A percentile compares a stretch with the other conserved stretches of the same genome.
Conservation (phyloP, 73 alveolate genomes). For the Paramecium pentaurelia region DNA sequence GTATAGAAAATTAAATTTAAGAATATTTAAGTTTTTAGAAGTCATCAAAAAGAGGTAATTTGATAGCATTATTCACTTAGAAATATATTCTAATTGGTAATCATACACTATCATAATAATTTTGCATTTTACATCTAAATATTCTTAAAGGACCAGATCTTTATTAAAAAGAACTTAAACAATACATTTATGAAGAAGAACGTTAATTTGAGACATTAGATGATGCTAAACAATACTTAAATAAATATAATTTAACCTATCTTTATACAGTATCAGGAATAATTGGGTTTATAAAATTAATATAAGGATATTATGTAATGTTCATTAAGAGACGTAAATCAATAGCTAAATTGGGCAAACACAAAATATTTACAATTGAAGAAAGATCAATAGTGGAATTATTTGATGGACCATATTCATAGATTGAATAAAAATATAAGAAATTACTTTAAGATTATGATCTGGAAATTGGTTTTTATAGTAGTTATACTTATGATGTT, state of each 20-base stretch:
- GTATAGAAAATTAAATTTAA: constrained; percentile 33
- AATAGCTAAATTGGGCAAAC: constrained; percentile 63
- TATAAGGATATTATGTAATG: constrained; percentile 61
- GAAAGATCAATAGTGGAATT: constrained; percentile 44
- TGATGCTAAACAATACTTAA: constrained; percentile 23
- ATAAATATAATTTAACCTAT: background rate
- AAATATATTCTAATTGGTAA: constrained; percentile 34
- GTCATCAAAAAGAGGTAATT: background rate
- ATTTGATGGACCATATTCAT: constrained; percentile 38
- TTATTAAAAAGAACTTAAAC: background rate
- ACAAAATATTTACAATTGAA: constrained; percentile 50
- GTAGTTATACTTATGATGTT: constrained; percentile 81
- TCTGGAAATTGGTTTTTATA: constrained; percentile 75
- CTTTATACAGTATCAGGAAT: constrained; percentile 49
- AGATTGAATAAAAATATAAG: constrained; percentile 68
- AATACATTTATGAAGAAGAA: constrained; percentile 38
- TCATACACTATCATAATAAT: background rate
- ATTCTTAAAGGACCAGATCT: background rate
- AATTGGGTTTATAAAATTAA: constrained; percentile 56
- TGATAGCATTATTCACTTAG: background rate
- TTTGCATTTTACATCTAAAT: background rate
- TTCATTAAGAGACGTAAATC: constrained; percentile 30
- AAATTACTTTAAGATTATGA: constrained; percentile 67
- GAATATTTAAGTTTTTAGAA: constrained; percentile 36
- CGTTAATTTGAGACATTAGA: constrained; percentile 10